These are phyloP conservation scores for Gonium pectorale DNA, from an alignment of 139 green algal species.

Conservation along the genomic window DNA sequence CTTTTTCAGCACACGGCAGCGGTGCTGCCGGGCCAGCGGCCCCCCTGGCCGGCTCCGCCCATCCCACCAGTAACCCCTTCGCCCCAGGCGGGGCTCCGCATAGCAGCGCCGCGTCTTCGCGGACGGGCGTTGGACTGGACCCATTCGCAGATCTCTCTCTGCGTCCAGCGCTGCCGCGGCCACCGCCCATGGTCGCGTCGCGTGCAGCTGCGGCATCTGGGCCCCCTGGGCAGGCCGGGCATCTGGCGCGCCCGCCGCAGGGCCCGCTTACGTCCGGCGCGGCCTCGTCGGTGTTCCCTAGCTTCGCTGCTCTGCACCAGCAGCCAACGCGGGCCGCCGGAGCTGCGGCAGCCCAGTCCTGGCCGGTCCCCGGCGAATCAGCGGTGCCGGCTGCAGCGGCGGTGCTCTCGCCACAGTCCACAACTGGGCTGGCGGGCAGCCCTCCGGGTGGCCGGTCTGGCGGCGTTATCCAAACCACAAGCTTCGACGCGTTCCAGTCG, in stretches of 20 bases:
- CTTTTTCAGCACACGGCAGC: not conserved
- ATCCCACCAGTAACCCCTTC: not conserved
- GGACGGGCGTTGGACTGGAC: no score
- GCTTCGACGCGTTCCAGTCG: not conserved
- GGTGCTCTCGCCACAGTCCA: no score
- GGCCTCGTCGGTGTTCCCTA: not conserved
- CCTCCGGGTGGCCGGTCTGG: no score
- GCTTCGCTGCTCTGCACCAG: conserved; percentile 6
- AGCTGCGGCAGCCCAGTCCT: no score
- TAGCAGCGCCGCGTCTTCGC: no score
- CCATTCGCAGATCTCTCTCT: conserved; percentile 32
- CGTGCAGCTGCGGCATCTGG: not conserved
- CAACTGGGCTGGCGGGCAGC: no score
- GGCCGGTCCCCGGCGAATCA: no score
- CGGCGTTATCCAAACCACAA: not conserved
- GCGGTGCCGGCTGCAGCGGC: no score
- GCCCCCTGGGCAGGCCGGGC: not conserved
- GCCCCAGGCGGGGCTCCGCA: no score
- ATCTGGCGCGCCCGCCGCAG: not conserved
- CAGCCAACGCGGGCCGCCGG: no score
- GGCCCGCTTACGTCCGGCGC: not conserved
- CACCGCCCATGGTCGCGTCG: conserved; percentile 3
- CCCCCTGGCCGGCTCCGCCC: not conserved
- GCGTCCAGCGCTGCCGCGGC: not conserved
- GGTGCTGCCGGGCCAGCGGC: not conserved